These are phyloP conservation scores for Elaeis oleifera DNA, from an alignment of 202 grass and related monocot genomes.

Conservation along the genomic window DNA sequence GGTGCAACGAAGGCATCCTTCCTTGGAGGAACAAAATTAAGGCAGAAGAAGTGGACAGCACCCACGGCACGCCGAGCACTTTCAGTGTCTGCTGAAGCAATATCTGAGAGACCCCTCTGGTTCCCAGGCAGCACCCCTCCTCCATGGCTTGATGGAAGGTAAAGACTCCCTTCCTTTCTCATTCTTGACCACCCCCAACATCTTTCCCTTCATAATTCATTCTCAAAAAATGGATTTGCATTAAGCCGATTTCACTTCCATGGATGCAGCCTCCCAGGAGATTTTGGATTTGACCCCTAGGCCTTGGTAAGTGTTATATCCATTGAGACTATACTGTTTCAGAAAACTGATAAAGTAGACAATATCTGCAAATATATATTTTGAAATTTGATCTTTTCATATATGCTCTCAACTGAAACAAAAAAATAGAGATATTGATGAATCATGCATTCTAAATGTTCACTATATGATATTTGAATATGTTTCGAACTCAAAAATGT, in stretches of 20 bases:
- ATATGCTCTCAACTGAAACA: no score
- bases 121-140: constrained; percentile 99
- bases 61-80: constrained; percentile 34
- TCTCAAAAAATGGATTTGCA: not conserved
- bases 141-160: constrained; percentile 96
- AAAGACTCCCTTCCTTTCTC: not conserved
- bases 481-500: no score
- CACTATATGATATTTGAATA: no score
- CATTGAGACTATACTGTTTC: no score
- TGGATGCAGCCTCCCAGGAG: constrained; percentile 83
- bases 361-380: no score
- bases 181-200: not conserved
- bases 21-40: constrained; percentile 38
- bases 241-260: not conserved
- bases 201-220: no score
- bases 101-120: constrained; percentile 71
- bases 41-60: constrained; percentile 26
- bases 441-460: no score
- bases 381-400: no score
- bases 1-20: constrained; percentile 39
- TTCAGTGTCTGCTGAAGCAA: constrained; percentile 46
- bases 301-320: constrained; percentile 52
- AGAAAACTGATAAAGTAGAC: no score
- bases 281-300: constrained; percentile 91
- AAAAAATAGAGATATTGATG: no score